Evolutionary conservation across 179 eudicot genomes (phyloP).

Genomic region (Heliamphora pulchella): DNA sequence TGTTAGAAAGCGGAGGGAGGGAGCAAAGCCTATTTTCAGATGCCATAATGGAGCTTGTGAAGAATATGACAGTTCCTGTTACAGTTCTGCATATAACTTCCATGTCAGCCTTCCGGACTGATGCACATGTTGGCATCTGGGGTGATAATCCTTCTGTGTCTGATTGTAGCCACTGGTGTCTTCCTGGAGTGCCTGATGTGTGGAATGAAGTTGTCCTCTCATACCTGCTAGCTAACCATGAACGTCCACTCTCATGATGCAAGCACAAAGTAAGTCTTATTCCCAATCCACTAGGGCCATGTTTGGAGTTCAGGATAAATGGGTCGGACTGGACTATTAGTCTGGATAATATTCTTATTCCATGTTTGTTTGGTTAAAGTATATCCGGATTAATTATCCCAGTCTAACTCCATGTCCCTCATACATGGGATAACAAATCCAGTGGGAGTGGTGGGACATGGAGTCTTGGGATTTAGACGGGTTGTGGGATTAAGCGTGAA

Average conservation of each 20-base stretch:
- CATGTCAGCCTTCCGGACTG: slow-evolving; percentile 57
- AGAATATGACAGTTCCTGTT: slow-evolving; percentile 43
- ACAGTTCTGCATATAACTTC: slow-evolving; percentile 58
- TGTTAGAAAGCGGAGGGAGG: slow-evolving; percentile 29
- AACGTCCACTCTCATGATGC: slow-evolving; percentile 2
- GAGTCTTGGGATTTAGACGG: too few species aligned
- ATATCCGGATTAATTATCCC: too few species aligned
- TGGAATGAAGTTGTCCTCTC: slow-evolving; percentile 64
- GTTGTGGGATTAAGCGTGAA: too few species aligned
- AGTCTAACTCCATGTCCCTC: too few species aligned
- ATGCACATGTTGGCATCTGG: slow-evolving; percentile 80
- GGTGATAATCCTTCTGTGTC: slow-evolving; percentile 44
- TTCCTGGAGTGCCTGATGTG: slow-evolving; percentile 49
- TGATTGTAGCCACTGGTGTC: slow-evolving; percentile 58
- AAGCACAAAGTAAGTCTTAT: slow-evolving; percentile 15
- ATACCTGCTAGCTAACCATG: slow-evolving; percentile 26
- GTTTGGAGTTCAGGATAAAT: too few species aligned
- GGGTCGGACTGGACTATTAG: too few species aligned
- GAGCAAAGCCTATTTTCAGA: slow-evolving; percentile 47
- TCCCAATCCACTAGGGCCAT: background rate
- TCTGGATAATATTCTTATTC: too few species aligned
- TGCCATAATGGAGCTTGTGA: slow-evolving; percentile 36
- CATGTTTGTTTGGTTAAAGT: too few species aligned
- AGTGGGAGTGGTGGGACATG: too few species aligned
- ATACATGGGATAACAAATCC: too few species aligned